These are phyloP conservation scores for Blumeria graminis DNA, from an alignment of 2,329 filamentous ascomycete genomes.

Conservation along the genomic window DNA sequence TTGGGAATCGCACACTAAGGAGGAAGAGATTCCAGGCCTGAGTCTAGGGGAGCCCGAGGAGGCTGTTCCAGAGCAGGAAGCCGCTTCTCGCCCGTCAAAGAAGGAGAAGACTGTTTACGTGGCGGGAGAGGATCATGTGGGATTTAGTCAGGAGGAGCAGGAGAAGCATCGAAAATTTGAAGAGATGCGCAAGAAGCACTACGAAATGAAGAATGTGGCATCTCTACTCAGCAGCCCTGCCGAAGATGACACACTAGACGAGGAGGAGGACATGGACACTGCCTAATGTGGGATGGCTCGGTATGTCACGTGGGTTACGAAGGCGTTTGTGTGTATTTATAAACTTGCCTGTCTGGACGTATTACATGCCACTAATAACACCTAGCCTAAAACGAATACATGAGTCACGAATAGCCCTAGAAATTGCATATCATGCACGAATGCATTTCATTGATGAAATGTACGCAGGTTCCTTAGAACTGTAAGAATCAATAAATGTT, in stretches of 20 bases:
- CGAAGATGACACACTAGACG: slow-evolving; percentile 23
- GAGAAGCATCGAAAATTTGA: slow-evolving; percentile 90
- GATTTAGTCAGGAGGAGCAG: slow-evolving; percentile 43
- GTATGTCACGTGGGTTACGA: no score
- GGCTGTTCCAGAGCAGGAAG: slow-evolving; percentile 27
- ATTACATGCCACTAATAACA: no score
- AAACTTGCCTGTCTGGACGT: no score
- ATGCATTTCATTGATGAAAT: no score
- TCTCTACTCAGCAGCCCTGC: slow-evolving; percentile 48
- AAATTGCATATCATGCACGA: no score
- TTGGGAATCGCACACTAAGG: slow-evolving; percentile 15
- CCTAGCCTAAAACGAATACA: no score
- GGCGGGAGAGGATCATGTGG: slow-evolving; percentile 29
- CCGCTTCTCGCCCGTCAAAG: slow-evolving; percentile 16
- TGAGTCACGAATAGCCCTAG: no score
- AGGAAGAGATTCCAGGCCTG: slow-evolving; percentile 74
- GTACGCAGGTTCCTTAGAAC: no score
- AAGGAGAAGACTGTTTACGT: slow-evolving; percentile 64
- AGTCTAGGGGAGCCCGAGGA: slow-evolving; percentile 86
- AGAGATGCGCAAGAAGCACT: slow-evolving; percentile 80
- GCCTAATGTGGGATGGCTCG: no score
- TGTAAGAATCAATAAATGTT: no score
- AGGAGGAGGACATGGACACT: background rate
- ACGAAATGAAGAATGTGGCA: slow-evolving; percentile 95
- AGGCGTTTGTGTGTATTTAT: no score